phyloP scores from a whole-genome alignment of 208 protist genomes.

The Tritrichomonas foetus region DNA sequence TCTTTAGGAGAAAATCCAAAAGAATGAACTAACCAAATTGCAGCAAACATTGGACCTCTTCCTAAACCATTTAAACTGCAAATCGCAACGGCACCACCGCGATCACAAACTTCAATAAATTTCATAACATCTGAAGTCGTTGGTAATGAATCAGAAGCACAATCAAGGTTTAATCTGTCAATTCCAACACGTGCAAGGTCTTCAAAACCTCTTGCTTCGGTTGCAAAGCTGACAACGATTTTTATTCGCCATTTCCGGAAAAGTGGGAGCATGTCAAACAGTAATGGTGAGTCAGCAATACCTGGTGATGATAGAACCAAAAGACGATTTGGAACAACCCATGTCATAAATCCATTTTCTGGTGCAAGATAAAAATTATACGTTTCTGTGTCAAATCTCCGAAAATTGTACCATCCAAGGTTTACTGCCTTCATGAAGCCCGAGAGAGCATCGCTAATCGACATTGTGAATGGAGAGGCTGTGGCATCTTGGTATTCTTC shows the following conservation, averaged over 20 bases:
- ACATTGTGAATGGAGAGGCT: neutral
- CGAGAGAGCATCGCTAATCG: neutral
- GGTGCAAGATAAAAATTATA: constrained; percentile 24
- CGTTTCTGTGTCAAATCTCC: neutral
- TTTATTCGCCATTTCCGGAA: constrained; percentile 27
- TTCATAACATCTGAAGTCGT: neutral
- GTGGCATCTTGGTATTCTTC: constrained; percentile 20
- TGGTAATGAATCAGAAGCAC: neutral
- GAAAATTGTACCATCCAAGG: neutral
- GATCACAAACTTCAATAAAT: neutral
- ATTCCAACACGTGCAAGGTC: neutral
- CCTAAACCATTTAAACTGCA: neutral
- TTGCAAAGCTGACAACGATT: neutral
- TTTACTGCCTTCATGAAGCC: neutral
- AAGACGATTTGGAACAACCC: constrained; percentile 4
- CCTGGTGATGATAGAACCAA: constrained; percentile 14
- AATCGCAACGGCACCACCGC: neutral
- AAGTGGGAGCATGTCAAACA: constrained; percentile 13
- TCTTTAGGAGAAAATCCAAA: constrained; percentile 30
- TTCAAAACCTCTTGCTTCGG: neutral
- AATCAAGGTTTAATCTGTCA: neutral
- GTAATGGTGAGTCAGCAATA: neutral
- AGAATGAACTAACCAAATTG: neutral
- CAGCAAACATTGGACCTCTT: constrained; percentile 21
- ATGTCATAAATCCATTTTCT: constrained; percentile 39